Base-by-base conservation (phyloP, 2,329 filamentous ascomycete genomes). In the Beauveria asiatica region DNA sequence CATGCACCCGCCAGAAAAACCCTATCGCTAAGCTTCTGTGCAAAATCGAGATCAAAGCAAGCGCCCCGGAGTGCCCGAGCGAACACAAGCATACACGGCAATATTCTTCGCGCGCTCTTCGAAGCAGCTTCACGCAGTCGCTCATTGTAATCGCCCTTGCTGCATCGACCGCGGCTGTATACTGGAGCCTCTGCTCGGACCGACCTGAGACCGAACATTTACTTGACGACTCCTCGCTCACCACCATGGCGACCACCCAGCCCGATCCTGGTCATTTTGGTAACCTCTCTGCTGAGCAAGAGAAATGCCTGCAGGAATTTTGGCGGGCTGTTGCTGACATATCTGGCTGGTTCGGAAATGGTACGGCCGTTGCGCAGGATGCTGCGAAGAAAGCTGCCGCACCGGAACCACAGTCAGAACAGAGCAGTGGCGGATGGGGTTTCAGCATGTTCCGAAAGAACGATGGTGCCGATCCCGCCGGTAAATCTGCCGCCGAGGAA, bases 271-370 rank as follows among this genome's bases (percentile, higher is more conserved):
- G 94, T 57, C 86, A 92, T 63, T 83, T 91, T 59, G 92, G 90
- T 62, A 96, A 90, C 66, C 80, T 99, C 61, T 97, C 92, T n/a
- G 74, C 85, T 3, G 92, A 97, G 64, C 86, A 99, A 75, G 90
- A 96, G 68, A 83, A 83, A 64, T 97, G 95, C 76, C 78, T 99
- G 61, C 89, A 88, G 68, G 88, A 95, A 73, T 82, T 97, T 66
- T 99, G 94, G 94, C 75, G 81, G 16, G 78, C 86, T 58, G 81
- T 91, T 44, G 81, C 95, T 65, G 86, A 88, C 64, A 80, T 96
- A 49, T 92, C 89, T 70, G 89, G 88, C 30, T 80, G 92, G 57
- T 62, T 65, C 4, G 68, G 71, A 30, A 62, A 64, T 5, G 66
- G 62, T 41, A 62, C 66, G 59, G 51, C 70, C 39, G 62, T 65